Evolutionary conservation across 176 grass and related monocot genomes (phyloP), one percentile per base, ranked within the genome.

Genomic region (Oryza coarctata): DNA sequence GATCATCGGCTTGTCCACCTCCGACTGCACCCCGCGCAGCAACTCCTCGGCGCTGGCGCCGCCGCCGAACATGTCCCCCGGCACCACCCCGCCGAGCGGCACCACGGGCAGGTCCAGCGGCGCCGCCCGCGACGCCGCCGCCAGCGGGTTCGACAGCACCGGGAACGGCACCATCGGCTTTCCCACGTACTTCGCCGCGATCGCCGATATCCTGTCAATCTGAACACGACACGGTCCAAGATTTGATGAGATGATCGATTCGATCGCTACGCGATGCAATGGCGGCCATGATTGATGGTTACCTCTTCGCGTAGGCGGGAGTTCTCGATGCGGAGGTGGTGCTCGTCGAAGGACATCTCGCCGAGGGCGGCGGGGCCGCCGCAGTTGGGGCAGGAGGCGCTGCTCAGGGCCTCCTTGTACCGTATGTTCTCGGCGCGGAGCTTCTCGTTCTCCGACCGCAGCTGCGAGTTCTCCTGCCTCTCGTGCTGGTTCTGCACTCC

Each of bases 181-280:
- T 63, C 93, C 93, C 0, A 99, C 93, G 69, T 99, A 99, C 89
- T 99, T 99, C 3, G 97, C 97, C 0, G 97, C 97, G 50, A 99
- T 99, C 22, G 91, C 86, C 1, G 97, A 99, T 80, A 99, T 94
- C 80, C 97, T 80, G 81, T 99, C 97, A 73, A 99, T 96, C 91
- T 93, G 70, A 20, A 20, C 17, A 55, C 50, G 7, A 22, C 47
- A 6, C 12, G 4, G 3, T 14, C 15, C 45, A 49, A 3, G 13
- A 39, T 5, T 7, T 9, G 5, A 39, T 39, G 36, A 8, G 36
- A 39, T 39, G 32, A 40, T 1, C 43, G 3, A 12, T 44, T 44
- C 43, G 43, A 52, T 52, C 47, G 20, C 1, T 17, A 20, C 8
- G 2, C 22, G 40, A 31, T 30, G 70, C 15, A 1, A 73, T 20